Base-by-base conservation (phyloP, 225 moss, liverwort and hornwort genomes). In the Rhytidiadelphus loreus region DNA sequence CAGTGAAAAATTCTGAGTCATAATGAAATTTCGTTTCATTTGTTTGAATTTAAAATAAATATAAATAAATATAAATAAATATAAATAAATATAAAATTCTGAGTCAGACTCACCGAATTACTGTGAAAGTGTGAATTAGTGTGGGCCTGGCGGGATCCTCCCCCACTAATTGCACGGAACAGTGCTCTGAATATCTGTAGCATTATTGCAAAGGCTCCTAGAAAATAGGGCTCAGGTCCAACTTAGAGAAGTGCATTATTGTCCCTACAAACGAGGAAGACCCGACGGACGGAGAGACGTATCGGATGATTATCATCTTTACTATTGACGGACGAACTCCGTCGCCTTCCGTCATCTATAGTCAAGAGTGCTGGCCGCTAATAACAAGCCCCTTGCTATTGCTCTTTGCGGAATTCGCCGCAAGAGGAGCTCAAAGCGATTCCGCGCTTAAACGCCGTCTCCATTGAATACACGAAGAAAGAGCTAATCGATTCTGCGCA, bases 141-240 rank as follows among this genome's bases (percentile, higher is more conserved):
- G 30, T 55, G 65, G 44, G 29, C 29, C 77, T 58, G 65, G 46
- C 44, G 4, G 12, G 20, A 75, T 56, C 37, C 60, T n/a, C 18
- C 46, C n/a, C 46, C n/a, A 44, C 57, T 88, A 88, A 64, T 83
- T 60, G 43, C 63, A 83, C 74, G 75, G 64, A 75, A 43, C 16
- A 61, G 13, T 7, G 39, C 41, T 74, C 69, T 61, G 61, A 77
- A 43, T 8, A 55, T 32, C 29, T 61, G 69, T 33, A 26, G 12
- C 77, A 91, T 91, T 91, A 91, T 91, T 91, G 91, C 43, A 7
- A 14, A 80, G 60, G 32, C 43, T 39, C 81, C 81, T 71, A 60
- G 16, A 58, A 37, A 86, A 79, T 52, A 39, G 48, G 73, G 23
- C 29, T 68, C 9, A 50, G 43, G 11, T 22, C 81, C 32, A 56